Evolutionary conservation across 768 basidiomycete species (phyloP).

Genomic region (Chalciporus chontae): DNA sequence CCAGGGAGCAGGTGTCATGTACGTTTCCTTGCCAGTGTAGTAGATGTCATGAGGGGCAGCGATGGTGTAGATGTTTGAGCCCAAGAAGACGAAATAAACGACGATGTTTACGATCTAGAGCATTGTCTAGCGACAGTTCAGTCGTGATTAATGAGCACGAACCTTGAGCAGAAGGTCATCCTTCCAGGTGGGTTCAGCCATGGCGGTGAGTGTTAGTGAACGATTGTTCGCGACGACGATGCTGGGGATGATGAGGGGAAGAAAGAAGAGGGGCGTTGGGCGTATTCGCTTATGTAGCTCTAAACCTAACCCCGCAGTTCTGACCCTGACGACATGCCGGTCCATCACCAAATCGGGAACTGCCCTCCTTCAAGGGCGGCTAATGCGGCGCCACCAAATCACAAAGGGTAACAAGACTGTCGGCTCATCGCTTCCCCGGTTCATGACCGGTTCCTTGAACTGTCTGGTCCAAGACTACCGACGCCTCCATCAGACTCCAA

Average conservation of each 20-base stretch:
- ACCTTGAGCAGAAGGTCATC: constrained; percentile 85
- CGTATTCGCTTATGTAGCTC: constrained; percentile 26
- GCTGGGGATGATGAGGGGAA: constrained; percentile 6
- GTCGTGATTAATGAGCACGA: constrained; percentile 1
- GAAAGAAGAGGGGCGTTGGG: constrained; percentile 17
- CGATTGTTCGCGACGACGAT: background rate
- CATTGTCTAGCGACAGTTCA: background rate
- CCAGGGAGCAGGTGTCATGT: constrained; percentile 92
- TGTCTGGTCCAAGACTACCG: no score
- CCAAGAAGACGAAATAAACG: constrained; percentile 84
- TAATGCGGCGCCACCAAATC: no score
- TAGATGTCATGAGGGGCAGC: constrained; percentile 72
- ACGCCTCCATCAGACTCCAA: no score
- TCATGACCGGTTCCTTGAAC: no score
- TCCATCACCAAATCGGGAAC: constrained; percentile 10
- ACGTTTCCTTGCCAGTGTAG: constrained; percentile 77
- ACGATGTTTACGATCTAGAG: constrained; percentile 71
- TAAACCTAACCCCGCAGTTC: background rate
- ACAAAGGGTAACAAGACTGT: no score
- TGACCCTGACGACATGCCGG: constrained; percentile 20
- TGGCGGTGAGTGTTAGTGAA: constrained; percentile 25
- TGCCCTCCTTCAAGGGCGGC: background rate
- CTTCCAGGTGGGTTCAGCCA: constrained; percentile 61
- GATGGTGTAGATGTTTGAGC: constrained; percentile 85
- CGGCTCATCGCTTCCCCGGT: no score